Evolutionary conservation across 2,329 filamentous ascomycete species (phyloP).

Genomic region (Fusarium nodosum): DNA sequence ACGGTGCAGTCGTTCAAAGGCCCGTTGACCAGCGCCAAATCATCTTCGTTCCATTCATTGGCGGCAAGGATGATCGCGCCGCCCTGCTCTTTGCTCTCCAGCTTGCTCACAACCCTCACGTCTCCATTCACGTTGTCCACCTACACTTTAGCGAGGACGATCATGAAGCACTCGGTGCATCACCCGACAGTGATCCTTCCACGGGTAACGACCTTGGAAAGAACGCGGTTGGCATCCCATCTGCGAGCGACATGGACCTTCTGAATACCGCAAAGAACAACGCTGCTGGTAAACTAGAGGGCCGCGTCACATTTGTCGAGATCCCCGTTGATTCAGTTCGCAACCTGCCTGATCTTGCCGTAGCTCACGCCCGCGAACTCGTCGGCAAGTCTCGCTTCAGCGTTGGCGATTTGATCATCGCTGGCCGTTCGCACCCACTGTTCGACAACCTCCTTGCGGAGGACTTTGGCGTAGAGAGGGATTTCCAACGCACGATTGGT

Average conservation of each 20-base stretch:
- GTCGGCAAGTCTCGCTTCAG: constrained; percentile 46
- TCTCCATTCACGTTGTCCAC: constrained; percentile 81
- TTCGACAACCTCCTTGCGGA: constrained; percentile 35
- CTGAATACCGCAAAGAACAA: constrained; percentile 45
- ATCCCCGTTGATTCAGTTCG: constrained; percentile 45
- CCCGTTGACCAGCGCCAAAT: constrained; percentile 80
- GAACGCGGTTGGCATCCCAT: constrained; percentile 18
- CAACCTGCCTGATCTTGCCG: constrained; percentile 47
- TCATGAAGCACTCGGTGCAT: constrained; percentile 16
- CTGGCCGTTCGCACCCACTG: constrained; percentile 43
- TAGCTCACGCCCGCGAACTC: constrained; percentile 34
- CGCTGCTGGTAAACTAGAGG: constrained; percentile 33
- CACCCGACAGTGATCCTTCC: constrained; percentile 21
- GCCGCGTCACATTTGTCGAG: constrained; percentile 42
- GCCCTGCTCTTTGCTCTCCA: constrained; percentile 87
- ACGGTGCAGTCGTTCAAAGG: constrained; percentile 63
- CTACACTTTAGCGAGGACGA: constrained; percentile 47
- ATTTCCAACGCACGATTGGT: constrained; percentile 48
- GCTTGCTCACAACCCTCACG: constrained; percentile 80
- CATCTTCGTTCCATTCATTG: constrained; percentile 89
- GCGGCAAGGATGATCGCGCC: constrained; percentile 83
- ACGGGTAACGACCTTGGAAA: constrained; percentile 29
- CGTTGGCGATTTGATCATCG: constrained; percentile 48
- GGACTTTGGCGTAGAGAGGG: constrained; percentile 47
- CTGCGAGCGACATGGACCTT: constrained; percentile 50